Evolutionary conservation across 768 basidiomycete genomes (phyloP).

Genomic region (Sporobolomyces roseus): DNA sequence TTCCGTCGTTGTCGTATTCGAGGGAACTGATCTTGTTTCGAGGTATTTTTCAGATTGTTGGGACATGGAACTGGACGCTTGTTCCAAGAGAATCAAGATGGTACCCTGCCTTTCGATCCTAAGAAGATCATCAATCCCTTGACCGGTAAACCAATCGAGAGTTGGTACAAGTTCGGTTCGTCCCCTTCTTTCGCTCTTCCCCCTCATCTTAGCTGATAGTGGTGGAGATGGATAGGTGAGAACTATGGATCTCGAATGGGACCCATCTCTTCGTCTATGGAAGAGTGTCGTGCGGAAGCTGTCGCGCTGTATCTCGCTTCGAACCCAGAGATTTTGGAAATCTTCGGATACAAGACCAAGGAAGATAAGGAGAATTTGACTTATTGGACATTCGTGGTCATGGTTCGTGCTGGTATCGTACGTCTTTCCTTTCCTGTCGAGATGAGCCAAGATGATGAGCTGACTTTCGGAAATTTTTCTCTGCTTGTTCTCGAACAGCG

Average conservation of each 20-base stretch:
- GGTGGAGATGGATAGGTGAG: no score
- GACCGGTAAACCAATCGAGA: constrained; percentile 49
- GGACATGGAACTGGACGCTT: constrained; percentile 78
- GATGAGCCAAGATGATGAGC: no score
- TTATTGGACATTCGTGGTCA: constrained; percentile 62
- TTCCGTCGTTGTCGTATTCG: neutral
- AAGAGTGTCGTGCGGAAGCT: constrained; percentile 87
- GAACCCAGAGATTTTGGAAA: constrained; percentile 69
- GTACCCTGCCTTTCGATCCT: constrained; percentile 75
- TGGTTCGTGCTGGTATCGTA: constrained; percentile 71
- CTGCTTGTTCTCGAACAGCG: no score
- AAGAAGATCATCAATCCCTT: constrained; percentile 51
- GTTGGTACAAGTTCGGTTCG: constrained; percentile 77
- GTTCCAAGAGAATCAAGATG: constrained; percentile 70
- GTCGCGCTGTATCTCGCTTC: constrained; percentile 76
- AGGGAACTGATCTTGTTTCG: neutral
- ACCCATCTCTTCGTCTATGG: constrained; percentile 83
- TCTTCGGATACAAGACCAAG: constrained; percentile 72
- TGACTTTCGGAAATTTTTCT: no score
- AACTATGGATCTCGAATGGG: constrained; percentile 76
- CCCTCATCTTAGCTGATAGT: no score
- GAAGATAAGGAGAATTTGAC: constrained; percentile 60
- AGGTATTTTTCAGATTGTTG: constrained; percentile 47
- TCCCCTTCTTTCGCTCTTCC: neutral
- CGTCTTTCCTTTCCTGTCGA: no score